phyloP scores from a whole-genome alignment of 371 early-diverging fungal species.

The Funneliformis caledonium region DNA sequence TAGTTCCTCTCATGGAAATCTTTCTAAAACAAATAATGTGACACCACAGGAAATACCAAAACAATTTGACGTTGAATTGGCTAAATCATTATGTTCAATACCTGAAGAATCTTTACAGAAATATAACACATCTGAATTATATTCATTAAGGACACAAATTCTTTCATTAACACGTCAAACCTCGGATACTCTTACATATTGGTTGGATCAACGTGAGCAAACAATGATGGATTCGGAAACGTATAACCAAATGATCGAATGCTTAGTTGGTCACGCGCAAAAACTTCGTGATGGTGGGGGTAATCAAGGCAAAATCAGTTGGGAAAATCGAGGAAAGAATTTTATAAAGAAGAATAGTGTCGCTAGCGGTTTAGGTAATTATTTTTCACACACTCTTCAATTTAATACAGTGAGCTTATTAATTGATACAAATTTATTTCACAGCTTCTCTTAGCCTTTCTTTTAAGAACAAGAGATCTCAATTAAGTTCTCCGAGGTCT shows the following conservation, averaged over 20 bases:
- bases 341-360: neutral
- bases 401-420: neutral
- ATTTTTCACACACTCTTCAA: neutral
- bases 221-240: conserved; percentile 87
- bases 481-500: neutral
- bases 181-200: conserved; percentile 64
- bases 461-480: conserved; percentile 31
- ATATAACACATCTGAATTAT: conserved; percentile 62
- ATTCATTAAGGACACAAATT: conserved; percentile 58
- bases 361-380: conserved; percentile 27
- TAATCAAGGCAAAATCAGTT: neutral
- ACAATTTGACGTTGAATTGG: conserved; percentile 27
- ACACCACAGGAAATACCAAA: neutral
- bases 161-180: conserved; percentile 63
- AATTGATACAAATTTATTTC: too few relatives aligned
- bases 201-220: conserved; percentile 83
- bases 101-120: conserved; percentile 59
- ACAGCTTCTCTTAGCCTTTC: conserved; percentile 32
- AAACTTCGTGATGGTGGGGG: conserved; percentile 50
- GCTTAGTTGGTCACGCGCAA: conserved; percentile 74
- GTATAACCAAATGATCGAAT: conserved; percentile 85
- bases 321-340: conserved; percentile 11
- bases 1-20: conserved; percentile 1
- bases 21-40: neutral
- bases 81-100: conserved; percentile 33